Evolutionary conservation across 768 basidiomycete genomes (phyloP).

Genomic region (Tephrocybe sp.): DNA sequence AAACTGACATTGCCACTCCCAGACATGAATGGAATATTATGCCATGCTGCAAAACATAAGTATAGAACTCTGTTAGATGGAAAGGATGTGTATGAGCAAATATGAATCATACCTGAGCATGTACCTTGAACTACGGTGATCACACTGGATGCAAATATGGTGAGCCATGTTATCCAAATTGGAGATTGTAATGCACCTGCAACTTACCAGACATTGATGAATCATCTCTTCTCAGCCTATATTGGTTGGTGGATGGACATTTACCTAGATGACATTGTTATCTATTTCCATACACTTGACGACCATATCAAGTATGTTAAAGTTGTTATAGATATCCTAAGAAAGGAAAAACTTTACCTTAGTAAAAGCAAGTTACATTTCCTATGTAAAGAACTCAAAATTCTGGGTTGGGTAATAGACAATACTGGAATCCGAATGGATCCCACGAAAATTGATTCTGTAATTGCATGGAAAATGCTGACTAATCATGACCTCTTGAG

Average conservation of each 20-base stretch:
- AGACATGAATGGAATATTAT: constrained; percentile 24
- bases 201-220: constrained; percentile 26
- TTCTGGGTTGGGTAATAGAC: constrained; percentile 34
- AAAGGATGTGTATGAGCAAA: constrained; percentile 39
- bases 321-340: constrained; percentile 24
- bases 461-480: constrained; percentile 26
- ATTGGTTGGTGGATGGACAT: constrained; percentile 17
- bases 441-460: constrained; percentile 35
- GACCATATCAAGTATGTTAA: constrained; percentile 33
- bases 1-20: constrained; percentile 29
- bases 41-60: constrained; percentile 17
- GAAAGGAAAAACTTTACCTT: constrained; percentile 28
- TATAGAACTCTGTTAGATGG: constrained; percentile 31
- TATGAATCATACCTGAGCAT: constrained; percentile 25
- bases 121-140: constrained; percentile 27
- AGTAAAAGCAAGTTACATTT: constrained; percentile 25
- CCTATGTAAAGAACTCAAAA: constrained; percentile 24
- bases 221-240: constrained; percentile 24
- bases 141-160: constrained; percentile 44
- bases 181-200: constrained; percentile 11
- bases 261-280: constrained; percentile 29
- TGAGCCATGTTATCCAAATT: constrained; percentile 31
- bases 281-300: constrained; percentile 35
- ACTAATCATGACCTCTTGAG: constrained; percentile 25
- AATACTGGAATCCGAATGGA: constrained; percentile 36